phyloP scores from a whole-genome alignment of 148 eudicot genomes.

The Rhododendron simsii region DNA sequence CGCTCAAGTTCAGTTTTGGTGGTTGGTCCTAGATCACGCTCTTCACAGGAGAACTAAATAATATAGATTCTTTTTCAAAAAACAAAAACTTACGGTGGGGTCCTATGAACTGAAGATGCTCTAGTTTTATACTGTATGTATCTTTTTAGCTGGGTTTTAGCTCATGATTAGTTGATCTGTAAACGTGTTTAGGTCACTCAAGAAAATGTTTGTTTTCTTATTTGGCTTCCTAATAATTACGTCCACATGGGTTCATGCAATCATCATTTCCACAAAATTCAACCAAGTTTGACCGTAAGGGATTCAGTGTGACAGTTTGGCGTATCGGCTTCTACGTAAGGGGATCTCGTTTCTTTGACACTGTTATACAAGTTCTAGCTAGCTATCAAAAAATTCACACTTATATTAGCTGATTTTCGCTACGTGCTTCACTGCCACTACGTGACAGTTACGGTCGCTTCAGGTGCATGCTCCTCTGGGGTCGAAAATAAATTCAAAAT shows the following conservation, averaged over 20 bases:
- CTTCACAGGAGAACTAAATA: not conserved
- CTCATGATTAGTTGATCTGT: conserved; percentile 19
- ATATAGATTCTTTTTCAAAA: not conserved
- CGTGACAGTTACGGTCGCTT: not conserved
- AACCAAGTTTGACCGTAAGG: conserved; percentile 5
- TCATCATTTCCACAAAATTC: not conserved
- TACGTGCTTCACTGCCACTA: not conserved
- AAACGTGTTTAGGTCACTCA: not conserved
- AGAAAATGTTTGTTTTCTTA: not conserved
- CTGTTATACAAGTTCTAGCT: too few relatives aligned
- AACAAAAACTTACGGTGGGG: not conserved
- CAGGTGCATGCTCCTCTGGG: not conserved
- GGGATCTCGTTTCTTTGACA: not conserved
- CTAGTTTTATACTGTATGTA: not conserved
- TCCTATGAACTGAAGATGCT: not conserved
- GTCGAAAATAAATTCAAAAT: too few relatives aligned
- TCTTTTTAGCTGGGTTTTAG: not conserved
- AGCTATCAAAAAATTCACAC: not conserved
- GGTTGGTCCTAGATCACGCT: conserved; percentile 3
- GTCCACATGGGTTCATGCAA: not conserved
- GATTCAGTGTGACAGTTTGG: not conserved
- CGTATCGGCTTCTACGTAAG: not conserved
- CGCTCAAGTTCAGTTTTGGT: not conserved
- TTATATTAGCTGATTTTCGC: too few relatives aligned
- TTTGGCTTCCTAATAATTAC: not conserved